Evolutionary conservation across 805 yeast genomes (phyloP).

Genomic region (Candida oleophila): DNA sequence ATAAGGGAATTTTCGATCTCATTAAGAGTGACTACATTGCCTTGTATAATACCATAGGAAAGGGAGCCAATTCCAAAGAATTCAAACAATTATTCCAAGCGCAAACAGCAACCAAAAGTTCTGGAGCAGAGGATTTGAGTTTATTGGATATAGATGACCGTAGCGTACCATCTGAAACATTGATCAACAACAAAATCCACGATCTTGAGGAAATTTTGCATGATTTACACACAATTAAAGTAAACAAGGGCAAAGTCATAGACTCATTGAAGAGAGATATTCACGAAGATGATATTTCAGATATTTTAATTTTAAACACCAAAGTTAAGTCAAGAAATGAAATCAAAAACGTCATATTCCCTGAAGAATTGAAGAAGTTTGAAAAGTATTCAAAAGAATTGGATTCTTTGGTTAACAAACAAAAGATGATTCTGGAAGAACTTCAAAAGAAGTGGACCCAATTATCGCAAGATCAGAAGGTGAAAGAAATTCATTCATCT

Average conservation of each 20-base stretch:
- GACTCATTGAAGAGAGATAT: constrained; percentile 66
- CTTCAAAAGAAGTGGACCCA: constrained; percentile 30
- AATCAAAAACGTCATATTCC: constrained; percentile 53
- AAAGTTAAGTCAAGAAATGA: constrained; percentile 58
- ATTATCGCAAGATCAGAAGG: constrained; percentile 24
- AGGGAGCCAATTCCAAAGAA: constrained; percentile 43
- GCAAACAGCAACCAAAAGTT: neutral
- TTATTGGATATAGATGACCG: constrained; percentile 69
- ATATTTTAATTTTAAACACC: constrained; percentile 62
- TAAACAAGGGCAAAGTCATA: constrained; percentile 61
- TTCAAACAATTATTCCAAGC: constrained; percentile 32
- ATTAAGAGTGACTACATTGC: constrained; percentile 33
- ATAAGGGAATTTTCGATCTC: constrained; percentile 49
- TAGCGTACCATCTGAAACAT: constrained; percentile 20
- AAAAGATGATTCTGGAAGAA: constrained; percentile 45
- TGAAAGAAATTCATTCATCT: constrained; percentile 42
- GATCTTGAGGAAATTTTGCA: constrained; percentile 56
- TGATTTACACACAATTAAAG: constrained; percentile 59
- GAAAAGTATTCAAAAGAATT: constrained; percentile 64
- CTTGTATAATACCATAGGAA: constrained; percentile 26
- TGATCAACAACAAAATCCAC: constrained; percentile 37
- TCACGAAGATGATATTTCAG: constrained; percentile 83
- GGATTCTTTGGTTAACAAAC: constrained; percentile 66
- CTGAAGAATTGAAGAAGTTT: constrained; percentile 75
- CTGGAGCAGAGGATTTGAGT: constrained; percentile 33